phyloP scores from a whole-genome alignment of 164 flowering plant species.

The Kalanchoe fedtschenkoi region DNA sequence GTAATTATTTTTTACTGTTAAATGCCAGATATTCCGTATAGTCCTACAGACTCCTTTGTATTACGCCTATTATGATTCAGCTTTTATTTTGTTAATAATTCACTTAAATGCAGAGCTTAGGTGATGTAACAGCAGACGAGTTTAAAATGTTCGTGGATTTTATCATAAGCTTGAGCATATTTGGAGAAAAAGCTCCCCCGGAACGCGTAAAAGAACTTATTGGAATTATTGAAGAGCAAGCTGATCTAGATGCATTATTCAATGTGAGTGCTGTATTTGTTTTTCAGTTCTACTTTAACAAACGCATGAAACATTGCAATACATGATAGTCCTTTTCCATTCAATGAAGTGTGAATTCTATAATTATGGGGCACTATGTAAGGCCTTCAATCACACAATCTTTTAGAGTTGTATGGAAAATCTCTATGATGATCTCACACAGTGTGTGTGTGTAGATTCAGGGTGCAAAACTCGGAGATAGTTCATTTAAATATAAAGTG shows the following conservation, averaged over 20 bases:
- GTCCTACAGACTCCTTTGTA: neutral
- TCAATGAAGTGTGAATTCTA: neutral
- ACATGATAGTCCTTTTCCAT: neutral
- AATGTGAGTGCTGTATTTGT: slow-evolving; percentile 42
- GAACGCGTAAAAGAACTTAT: slow-evolving; percentile 78
- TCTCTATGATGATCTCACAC: neutral
- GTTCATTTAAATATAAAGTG: neutral
- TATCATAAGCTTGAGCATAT: slow-evolving; percentile 68
- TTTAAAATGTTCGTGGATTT: slow-evolving; percentile 95
- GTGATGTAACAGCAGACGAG: slow-evolving; percentile 94
- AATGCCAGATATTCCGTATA: neutral
- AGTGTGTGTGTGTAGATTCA: neutral
- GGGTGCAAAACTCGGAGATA: neutral
- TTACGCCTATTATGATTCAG: neutral
- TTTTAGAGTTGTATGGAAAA: neutral
- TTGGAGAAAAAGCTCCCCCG: slow-evolving; percentile 78
- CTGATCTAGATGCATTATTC: slow-evolving; percentile 88
- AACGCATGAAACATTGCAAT: neutral
- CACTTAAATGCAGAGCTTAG: slow-evolving; percentile 56
- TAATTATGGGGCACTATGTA: neutral
- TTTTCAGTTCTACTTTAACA: neutral
- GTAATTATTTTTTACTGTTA: slow-evolving; percentile 20
- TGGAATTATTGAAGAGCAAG: slow-evolving; percentile 86
- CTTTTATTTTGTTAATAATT: neutral
- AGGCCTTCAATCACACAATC: neutral